Evolutionary conservation across 768 basidiomycete genomes (phyloP).

Genomic region (Solioccasus polychromus): DNA sequence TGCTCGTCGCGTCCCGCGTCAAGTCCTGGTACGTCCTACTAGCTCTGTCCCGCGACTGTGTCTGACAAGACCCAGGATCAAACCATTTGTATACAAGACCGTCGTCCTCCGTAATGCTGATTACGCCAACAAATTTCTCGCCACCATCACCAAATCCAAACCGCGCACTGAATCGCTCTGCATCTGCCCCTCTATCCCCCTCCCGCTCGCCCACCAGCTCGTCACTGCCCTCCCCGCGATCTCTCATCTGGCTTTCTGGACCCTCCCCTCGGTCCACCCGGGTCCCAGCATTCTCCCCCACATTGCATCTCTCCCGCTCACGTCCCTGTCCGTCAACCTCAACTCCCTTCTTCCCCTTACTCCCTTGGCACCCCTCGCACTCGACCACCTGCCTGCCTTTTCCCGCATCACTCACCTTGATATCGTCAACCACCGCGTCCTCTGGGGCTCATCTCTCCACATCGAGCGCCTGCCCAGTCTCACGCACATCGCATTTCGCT

Average conservation of each 20-base stretch:
- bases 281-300: neutral
- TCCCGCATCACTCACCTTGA: slow-evolving; percentile 17
- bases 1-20: slow-evolving; percentile 18
- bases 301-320: slow-evolving; percentile 13
- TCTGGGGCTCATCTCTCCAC: slow-evolving; percentile 17
- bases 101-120: slow-evolving; percentile 8
- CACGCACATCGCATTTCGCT: slow-evolving; percentile 14
- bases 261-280: slow-evolving; percentile 1
- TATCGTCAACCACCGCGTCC: slow-evolving; percentile 17
- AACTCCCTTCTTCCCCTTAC: neutral
- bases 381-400: slow-evolving; percentile 12
- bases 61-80: slow-evolving; percentile 14
- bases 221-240: slow-evolving; percentile 11
- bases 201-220: slow-evolving; percentile 1
- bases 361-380: neutral
- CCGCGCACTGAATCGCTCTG: slow-evolving; percentile 16
- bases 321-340: slow-evolving; percentile 16
- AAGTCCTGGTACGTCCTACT: slow-evolving; percentile 17
- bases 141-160: neutral
- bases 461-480: slow-evolving; percentile 14
- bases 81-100: slow-evolving; percentile 19
- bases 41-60: neutral
- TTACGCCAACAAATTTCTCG: slow-evolving; percentile 12
- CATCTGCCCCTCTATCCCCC: slow-evolving; percentile 12
- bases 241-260: slow-evolving; percentile 18